Evolutionary conservation across 129 eudicot species (phyloP).

Genomic region (Chrysanthemum lavandulifolium): DNA sequence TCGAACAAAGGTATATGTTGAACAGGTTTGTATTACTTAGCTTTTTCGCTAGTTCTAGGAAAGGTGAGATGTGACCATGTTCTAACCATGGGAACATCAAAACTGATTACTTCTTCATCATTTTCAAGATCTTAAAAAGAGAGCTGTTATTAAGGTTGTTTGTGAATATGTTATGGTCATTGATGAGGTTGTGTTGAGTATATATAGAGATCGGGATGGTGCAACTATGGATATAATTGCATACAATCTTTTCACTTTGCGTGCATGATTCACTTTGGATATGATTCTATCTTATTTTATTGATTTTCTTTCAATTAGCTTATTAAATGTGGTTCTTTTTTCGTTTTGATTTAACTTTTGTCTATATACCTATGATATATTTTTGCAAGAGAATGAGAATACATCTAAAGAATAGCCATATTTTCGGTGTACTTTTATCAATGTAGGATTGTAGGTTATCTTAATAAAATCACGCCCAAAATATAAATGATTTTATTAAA

Average conservation of each 20-base stretch:
- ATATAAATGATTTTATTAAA: too few species aligned
- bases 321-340: too few species aligned
- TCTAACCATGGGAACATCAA: slow-evolving; percentile 32
- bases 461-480: too few species aligned
- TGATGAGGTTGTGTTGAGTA: not conserved
- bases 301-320: too few species aligned
- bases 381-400: too few species aligned
- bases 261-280: not conserved
- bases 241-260: not conserved
- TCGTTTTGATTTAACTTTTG: too few species aligned
- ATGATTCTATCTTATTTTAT: not conserved
- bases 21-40: slow-evolving; percentile 22
- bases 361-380: too few species aligned
- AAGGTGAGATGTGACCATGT: slow-evolving; percentile 37
- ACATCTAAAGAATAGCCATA: too few species aligned
- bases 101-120: slow-evolving; percentile 10
- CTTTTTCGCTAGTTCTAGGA: slow-evolving; percentile 33
- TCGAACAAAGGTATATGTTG: slow-evolving; percentile 30
- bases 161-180: not conserved
- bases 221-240: not conserved
- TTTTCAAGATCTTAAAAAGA: not conserved
- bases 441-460: too few species aligned
- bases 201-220: not conserved
- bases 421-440: too few species aligned
- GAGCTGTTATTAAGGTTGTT: slow-evolving; percentile 1